Evolutionary conservation across 2,329 filamentous ascomycete genomes (phyloP), one percentile per base, ranked within the genome.

Genomic region (Allantophomopsis cytisporea): DNA sequence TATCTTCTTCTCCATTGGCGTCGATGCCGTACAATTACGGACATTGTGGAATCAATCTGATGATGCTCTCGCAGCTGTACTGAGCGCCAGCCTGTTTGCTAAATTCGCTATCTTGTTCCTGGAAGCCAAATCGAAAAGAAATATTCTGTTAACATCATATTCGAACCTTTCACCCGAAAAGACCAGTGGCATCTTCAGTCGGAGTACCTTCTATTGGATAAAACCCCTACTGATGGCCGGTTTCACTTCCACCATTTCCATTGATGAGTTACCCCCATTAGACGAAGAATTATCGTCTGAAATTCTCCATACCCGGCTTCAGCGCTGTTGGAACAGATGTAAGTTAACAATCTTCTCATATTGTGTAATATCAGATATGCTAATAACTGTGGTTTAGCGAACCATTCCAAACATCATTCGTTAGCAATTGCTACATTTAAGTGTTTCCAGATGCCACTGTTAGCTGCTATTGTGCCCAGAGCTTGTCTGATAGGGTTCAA

Each of bases 251-350:
- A 13, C 36, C n/a, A 20, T 42, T 16, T n/a, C 12, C 12, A 11
- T 40, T 28, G 40, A 35, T 23, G 40, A 42, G 31, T 32, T 42
- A 10, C 17, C 12, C 12, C 36, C 10, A 8, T n/a, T 31, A 10
- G 30, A 31, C n/a, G 30, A 31, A n/a, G 57, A 59, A 37, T 50
- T 44, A 15, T 20, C 32, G 7, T 18, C 39, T n/a, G 33, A 41
- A 50, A 54, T 20, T 46, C 11, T 44, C 43, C 4, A 50, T 51
- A 2, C 47, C 60, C 2, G 34, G 54, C 36, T 37, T 37, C 36
- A 37, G 20, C n/a, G n/a, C n/a, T n/a, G n/a, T n/a, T n/a, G n/a
- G n/a, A n/a, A n/a, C n/a, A n/a, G n/a, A n/a, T n/a, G n/a, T n/a
- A n/a, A n/a, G n/a, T n/a, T n/a, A n/a, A n/a, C n/a, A n/a, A n/a